Percentiles rank a stretch among this genome's conserved stretches.
These are phyloP conservation scores for Fagopyrum esculentum DNA, from an alignment of 148 eudicot species.

Conservation along the genomic window DNA sequence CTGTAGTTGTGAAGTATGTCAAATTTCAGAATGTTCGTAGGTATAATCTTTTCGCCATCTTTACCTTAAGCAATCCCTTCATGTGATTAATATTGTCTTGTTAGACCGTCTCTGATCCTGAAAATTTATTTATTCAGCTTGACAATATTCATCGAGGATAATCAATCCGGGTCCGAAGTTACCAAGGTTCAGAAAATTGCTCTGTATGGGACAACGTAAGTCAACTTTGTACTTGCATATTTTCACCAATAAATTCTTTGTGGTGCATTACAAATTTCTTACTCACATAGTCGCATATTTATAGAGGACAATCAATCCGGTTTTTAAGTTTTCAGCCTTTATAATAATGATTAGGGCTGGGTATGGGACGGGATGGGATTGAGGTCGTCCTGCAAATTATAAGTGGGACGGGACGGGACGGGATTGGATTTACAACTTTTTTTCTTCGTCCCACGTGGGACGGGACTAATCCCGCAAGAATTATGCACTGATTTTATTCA, in stretches of 20 bases:
- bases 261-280: not conserved
- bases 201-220: conserved; percentile 88
- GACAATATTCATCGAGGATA: conserved; percentile 93
- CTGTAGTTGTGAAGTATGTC: conserved; percentile 77
- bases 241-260: not conserved
- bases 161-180: conserved; percentile 73
- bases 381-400: too few species aligned
- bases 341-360: too few species aligned
- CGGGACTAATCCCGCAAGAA: too few species aligned
- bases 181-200: conserved; percentile 88
- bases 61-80: not conserved
- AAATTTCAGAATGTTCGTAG: conserved; percentile 99
- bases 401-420: too few species aligned
- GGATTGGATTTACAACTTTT: too few species aligned
- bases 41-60: conserved; percentile 28
- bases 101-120: conserved; percentile 11
- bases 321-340: too few species aligned
- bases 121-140: conserved; percentile 48
- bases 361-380: too few species aligned
- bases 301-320: too few species aligned
- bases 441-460: too few species aligned
- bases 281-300: too few species aligned
- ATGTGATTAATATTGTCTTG: not conserved
- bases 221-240: conserved; percentile 14
- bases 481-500: too few species aligned